phyloP scores from a whole-genome alignment of 257 asterid genomes.

The Nicotiana tomentosiformis region DNA sequence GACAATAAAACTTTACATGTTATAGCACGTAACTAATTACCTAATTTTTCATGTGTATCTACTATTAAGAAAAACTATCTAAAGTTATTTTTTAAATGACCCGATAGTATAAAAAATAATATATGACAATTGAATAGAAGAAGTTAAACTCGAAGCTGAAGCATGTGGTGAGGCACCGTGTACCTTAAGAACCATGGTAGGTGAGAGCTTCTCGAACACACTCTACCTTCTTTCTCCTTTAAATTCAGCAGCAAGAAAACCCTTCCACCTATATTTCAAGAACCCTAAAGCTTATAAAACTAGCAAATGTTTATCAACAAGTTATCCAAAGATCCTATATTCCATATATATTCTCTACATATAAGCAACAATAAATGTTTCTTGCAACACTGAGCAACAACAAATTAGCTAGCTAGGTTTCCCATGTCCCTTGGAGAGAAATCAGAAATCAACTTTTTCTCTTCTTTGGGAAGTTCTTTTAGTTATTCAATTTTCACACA shows the following conservation, averaged over 20 bases:
- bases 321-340: constrained; percentile 7
- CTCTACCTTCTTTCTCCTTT: constrained; percentile 17
- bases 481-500: neutral
- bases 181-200: constrained; percentile 59
- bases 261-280: neutral
- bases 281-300: neutral
- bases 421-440: neutral
- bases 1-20: no score
- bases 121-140: no score
- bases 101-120: no score
- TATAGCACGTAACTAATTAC: no score
- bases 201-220: constrained; percentile 44
- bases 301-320: constrained; percentile 5
- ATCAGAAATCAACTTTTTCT: neutral
- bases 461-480: neutral
- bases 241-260: constrained; percentile 18
- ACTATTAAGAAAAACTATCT: no score
- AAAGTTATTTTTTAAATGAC: no score
- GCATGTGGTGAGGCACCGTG: constrained; percentile 33
- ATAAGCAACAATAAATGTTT: constrained; percentile 10
- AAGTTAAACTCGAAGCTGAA: neutral
- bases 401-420: neutral
- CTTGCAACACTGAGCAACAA: neutral
- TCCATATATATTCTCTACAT: constrained; percentile 15
- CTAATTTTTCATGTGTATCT: no score